phyloP scores from a whole-genome alignment of 1,284 basidiomycete species.

The Phellopilus nigrolimitatus region DNA sequence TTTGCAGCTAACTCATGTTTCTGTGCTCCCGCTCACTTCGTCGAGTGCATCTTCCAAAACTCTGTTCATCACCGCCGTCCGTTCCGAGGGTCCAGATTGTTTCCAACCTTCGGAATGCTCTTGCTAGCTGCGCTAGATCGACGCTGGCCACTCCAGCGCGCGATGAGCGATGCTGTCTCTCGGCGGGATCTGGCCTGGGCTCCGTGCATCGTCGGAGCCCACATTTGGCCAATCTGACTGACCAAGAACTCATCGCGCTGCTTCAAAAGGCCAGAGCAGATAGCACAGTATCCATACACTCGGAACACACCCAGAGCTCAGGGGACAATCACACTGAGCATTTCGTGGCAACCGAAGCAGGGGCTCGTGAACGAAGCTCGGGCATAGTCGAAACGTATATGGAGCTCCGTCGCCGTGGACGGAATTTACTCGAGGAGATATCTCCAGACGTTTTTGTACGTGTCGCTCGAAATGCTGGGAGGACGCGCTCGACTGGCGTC shows the following conservation, averaged over 20 bases:
- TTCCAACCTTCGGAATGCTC: not conserved
- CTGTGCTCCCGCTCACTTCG: conserved; percentile 23
- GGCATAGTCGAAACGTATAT: not conserved
- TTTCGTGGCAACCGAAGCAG: no score
- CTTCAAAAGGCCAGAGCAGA: not conserved
- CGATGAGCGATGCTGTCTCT: no score
- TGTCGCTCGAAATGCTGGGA: not conserved
- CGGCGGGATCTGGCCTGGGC: not conserved
- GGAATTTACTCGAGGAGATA: not conserved
- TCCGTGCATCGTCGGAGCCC: not conserved
- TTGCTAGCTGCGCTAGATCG: no score
- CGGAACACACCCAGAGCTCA: no score
- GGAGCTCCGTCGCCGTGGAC: conserved; percentile 1
- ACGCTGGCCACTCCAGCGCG: not conserved
- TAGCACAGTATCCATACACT: no score
- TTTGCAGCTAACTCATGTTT: conserved; percentile 27
- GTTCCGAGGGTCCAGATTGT: not conserved
- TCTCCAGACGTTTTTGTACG: conserved; percentile 2
- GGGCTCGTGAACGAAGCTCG: no score
- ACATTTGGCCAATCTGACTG: not conserved
- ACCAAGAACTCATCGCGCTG: conserved; percentile 4
- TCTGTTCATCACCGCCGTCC: not conserved
- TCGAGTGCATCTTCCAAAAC: conserved; percentile 13
- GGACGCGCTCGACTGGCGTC: not conserved
- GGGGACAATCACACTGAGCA: no score